A percentile compares a stretch with the other conserved stretches of the same genome.
phyloP scores from a whole-genome alignment of 495 filamentous ascomycete genomes.

The Penicillium silybi region DNA sequence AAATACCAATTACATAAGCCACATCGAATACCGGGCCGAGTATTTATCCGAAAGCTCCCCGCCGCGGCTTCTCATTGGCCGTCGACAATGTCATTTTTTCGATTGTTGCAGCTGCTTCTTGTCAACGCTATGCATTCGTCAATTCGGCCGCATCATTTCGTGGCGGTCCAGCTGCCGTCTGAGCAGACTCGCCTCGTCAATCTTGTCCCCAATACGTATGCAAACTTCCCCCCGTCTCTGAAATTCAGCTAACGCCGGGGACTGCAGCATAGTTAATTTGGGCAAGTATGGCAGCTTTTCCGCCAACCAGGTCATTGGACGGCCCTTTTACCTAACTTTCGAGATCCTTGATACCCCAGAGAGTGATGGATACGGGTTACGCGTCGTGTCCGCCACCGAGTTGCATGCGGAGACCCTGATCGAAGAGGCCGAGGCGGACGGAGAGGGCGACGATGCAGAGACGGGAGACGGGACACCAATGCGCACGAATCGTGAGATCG shows the following conservation, averaged over 20 bases:
- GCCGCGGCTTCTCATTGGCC: slow-evolving; percentile 13
- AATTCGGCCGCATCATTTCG: slow-evolving; percentile 60
- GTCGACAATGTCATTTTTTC: neutral
- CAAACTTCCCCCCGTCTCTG: neutral
- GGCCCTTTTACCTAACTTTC: slow-evolving; percentile 87
- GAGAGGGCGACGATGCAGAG: slow-evolving; percentile 47
- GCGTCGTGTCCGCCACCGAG: slow-evolving; percentile 76
- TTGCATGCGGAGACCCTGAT: slow-evolving; percentile 70
- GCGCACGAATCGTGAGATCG: slow-evolving; percentile 72
- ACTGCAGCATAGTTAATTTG: slow-evolving; percentile 66
- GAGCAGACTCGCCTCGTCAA: slow-evolving; percentile 59
- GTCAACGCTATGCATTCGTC: slow-evolving; percentile 40
- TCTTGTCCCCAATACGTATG: slow-evolving; percentile 74
- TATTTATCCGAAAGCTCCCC: slow-evolving; percentile 3
- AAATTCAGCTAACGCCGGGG: slow-evolving; percentile 17
- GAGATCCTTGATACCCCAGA: slow-evolving; percentile 72
- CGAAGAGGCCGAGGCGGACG: slow-evolving; percentile 51
- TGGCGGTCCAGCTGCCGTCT: slow-evolving; percentile 65
- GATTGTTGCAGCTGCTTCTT: neutral
- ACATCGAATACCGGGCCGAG: neutral
- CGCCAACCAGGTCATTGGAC: slow-evolving; percentile 77
- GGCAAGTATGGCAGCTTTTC: slow-evolving; percentile 90
- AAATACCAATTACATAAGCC: neutral
- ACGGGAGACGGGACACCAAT: slow-evolving; percentile 57
- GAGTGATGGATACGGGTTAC: slow-evolving; percentile 56